Base-by-base conservation (phyloP, 2,329 filamentous ascomycete species). In the Pseudogymnoascus destructans region DNA sequence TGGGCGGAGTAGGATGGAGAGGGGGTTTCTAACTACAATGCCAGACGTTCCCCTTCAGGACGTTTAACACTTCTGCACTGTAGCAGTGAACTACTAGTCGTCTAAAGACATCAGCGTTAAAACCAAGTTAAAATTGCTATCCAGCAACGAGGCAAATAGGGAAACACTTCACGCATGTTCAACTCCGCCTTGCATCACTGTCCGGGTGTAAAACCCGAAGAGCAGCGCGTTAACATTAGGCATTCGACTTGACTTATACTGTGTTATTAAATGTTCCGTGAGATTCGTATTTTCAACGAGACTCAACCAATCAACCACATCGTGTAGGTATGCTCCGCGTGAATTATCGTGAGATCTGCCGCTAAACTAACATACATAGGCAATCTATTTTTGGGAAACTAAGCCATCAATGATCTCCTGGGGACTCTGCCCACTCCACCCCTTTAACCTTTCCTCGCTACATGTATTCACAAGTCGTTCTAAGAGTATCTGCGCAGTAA, bases 381-480 rank as follows among this genome's bases (percentile, higher is more conserved):
- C 19, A 35, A 35, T 38, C 35, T 36, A 35, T 56, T 56, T 38
- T 56, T 56, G 35, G 32, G 35, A 36, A 56, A 32, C 54, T 38
- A 56, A 27, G 19, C 54, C 54, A 27, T 56, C 54, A 11, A 56
- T 36, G n/a, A 56, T 56, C 54, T 61, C 64, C 49, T 67, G 65
- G 59, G 67, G 55, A 13, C 62, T 63, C 58, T 65, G 21, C 35
- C 76, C 76, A 65, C 84, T 87, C 88, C 88, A 93, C 21, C 71
- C 73, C 59, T 73, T 72, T 8, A 89, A 77, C 64, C 82, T 81
- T n/a, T 79, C 77, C 61, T 77, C 76, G 66, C 90, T 85, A 66
- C 83, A 85, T 2, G 79, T 85, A 60, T 82, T 77, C 73, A 81
- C 80, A 3, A 88, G 71, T 64, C 78, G 75, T 63, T 69, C 71